Base-by-base conservation (phyloP, 169 alveolate genomes). In the Hammondia hammondi region DNA sequence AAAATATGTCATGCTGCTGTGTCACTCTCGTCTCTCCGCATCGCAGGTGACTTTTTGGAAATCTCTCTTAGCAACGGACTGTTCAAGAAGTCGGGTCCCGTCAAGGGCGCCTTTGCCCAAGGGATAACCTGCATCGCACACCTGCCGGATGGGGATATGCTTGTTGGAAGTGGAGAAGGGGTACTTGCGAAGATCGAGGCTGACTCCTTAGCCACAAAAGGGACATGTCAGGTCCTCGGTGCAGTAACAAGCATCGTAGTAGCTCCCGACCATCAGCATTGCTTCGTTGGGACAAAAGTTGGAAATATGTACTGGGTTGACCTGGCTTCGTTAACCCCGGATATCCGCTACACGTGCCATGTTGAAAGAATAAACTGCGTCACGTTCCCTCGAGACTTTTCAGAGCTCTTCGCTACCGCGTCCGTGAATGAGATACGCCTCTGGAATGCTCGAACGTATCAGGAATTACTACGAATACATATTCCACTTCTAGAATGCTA, bases 121-220 rank as follows among this genome's bases (percentile, higher is more conserved):
- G 99, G 99, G 45, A 96, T 98, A 77, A 98, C 98, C 71, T 96
- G 98, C 85, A 96, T 97, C 56, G 98, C 97, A 46, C 94, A 97
- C 70, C 92, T 98, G 43, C 97, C 98, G 61, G 97, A 97, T 85
- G 98, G 99, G 52, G 99, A 98, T 91, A 93, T 98, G 71, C 93
- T 98, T 89, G 97, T 97, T n/a, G 99, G 99, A 19, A 98, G 99
- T 6, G 99, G 98, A 82, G 99, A 98, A 85, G 99, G 99, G 39
- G 94, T 97, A 35, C 81, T 98, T 81, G 98, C 98, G 56, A 98
- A 98, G 92, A 91, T 98, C 37, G 98, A 97, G 14, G 91, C 95
- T 17, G 85, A 89, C 61, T 87, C 92, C 92, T 93, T 95, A 95
- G 46, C 97, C 93, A 93, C 93, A 96, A 32, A 90, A 19, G 91